Base-by-base conservation (phyloP, 1,284 basidiomycete genomes). In the Ustilago xerochloae region DNA sequence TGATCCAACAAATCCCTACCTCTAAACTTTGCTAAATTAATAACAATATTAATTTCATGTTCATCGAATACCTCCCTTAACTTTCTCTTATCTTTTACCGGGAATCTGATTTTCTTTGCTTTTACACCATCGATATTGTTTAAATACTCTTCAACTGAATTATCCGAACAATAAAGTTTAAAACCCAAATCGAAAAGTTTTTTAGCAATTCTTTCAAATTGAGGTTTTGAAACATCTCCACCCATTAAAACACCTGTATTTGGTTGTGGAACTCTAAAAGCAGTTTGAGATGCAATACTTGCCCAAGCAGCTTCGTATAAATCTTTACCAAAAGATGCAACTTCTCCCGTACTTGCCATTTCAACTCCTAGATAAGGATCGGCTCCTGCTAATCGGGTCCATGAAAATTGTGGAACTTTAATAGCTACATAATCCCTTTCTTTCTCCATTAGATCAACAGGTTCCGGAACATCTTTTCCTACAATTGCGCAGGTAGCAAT, bases 331-430 rank as follows among this genome's bases (percentile, higher is more conserved):
- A 99, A 99, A 74, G 92, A 91, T n/a, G 97, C 97, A 20, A 99
- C 94, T 86, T 99, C 96, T 58, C 96, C 97, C 6, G 97, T 99
- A 80, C 93, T 95, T 0, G 96, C 94, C 97, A 99, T 99, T 88
- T 98, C 92, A 69, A 97, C 94, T 68, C 94, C 94, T 60, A 97
- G 88, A 90, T 96, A 97, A 30, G 96, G 97, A 87, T 98, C 96
- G 16, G 96, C 95, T 69, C 94, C 94, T 16, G 87, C 87, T 45
- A 99, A 85, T 71, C 96, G 91, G 48, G 95, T 98, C 95, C 95
- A 99, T 9, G 93, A 96, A 88, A 99, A 99, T 83, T 97, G 96
- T 6, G 97, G 91, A 52, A 98, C 95, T 87, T 99, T 99, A 89
- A 99, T 93, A 15, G 94, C 92, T 18, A 92, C 92, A 84, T 99